These are phyloP conservation scores for Alloteropsis angusta DNA, from an alignment of 202 grass and related monocot species.

Conservation along the genomic window DNA sequence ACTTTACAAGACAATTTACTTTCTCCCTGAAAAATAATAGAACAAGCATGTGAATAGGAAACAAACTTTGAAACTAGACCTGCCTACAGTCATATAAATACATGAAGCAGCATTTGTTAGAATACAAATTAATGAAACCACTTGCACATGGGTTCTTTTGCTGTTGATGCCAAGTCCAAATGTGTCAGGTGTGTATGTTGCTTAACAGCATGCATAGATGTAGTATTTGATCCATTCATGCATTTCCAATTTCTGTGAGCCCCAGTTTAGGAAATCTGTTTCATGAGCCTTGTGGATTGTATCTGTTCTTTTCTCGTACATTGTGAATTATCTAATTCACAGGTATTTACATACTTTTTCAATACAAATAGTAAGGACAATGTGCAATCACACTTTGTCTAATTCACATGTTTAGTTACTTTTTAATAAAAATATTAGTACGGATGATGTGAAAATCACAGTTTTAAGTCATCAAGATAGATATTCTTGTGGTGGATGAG, in stretches of 20 bases:
- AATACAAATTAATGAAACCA: neutral
- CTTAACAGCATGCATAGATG: neutral
- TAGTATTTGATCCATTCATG: neutral
- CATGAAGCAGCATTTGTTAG: neutral
- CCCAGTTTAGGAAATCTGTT: neutral
- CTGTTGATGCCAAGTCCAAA: neutral
- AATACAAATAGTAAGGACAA: neutral
- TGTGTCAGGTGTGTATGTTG: neutral
- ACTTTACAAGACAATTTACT: slow-evolving; percentile 78
- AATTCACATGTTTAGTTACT: neutral
- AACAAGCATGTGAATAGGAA: neutral
- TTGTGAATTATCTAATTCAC: neutral
- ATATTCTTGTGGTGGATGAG: neutral
- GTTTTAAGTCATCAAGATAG: neutral
- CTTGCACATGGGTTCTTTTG: neutral
- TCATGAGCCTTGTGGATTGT: neutral
- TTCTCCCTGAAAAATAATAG: slow-evolving; percentile 57
- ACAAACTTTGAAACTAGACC: neutral
- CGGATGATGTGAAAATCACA: neutral
- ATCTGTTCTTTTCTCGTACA: neutral
- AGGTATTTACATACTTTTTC: neutral
- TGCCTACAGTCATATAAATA: neutral
- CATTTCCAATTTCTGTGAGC: neutral
- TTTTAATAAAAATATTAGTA: neutral
- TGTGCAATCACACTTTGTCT: neutral